Evolutionary conservation across 805 yeast genomes (phyloP).

Genomic region (Saturnispora besseyi): DNA sequence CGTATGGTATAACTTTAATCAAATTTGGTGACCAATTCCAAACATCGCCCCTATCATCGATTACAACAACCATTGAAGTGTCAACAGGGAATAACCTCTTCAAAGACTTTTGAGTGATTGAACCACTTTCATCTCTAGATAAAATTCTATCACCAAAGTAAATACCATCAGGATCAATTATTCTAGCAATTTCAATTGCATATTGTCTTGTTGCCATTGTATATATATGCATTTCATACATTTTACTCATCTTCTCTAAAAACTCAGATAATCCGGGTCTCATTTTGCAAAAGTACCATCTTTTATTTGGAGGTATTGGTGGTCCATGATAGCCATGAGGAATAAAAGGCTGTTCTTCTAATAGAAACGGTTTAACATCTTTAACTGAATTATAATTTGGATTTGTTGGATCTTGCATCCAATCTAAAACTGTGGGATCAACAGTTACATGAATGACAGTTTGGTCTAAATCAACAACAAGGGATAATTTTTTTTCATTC

Average conservation of each 20-base stretch:
- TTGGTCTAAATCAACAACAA: slow-evolving; percentile 95
- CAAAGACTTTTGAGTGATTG: slow-evolving; percentile 78
- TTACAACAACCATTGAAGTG: slow-evolving; percentile 91
- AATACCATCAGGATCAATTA: slow-evolving; percentile 82
- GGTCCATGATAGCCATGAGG: slow-evolving; percentile 57
- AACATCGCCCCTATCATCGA: slow-evolving; percentile 97
- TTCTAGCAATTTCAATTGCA: slow-evolving; percentile 80
- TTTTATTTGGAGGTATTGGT: slow-evolving; percentile 45
- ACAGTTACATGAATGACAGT: slow-evolving; percentile 97
- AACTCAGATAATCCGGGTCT: slow-evolving; percentile 82
- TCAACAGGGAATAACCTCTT: slow-evolving; percentile 90
- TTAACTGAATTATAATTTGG: slow-evolving; percentile 80
- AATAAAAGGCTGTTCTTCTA: slow-evolving; percentile 63
- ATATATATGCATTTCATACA: slow-evolving; percentile 87
- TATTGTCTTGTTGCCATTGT: slow-evolving; percentile 97
- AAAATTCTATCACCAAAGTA: slow-evolving; percentile 87
- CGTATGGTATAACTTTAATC: slow-evolving; percentile 89
- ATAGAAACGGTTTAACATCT: slow-evolving; percentile 68
- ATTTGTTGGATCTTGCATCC: slow-evolving; percentile 80
- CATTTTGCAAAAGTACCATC: slow-evolving; percentile 88
- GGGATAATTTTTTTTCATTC: slow-evolving; percentile 58
- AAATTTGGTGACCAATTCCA: slow-evolving; percentile 96
- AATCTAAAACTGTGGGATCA: slow-evolving; percentile 93
- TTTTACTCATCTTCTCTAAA: slow-evolving; percentile 49
- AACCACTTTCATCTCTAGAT: slow-evolving; percentile 92